Base-by-base conservation (phyloP, 805 yeast species). In the Starmerella floris region DNA sequence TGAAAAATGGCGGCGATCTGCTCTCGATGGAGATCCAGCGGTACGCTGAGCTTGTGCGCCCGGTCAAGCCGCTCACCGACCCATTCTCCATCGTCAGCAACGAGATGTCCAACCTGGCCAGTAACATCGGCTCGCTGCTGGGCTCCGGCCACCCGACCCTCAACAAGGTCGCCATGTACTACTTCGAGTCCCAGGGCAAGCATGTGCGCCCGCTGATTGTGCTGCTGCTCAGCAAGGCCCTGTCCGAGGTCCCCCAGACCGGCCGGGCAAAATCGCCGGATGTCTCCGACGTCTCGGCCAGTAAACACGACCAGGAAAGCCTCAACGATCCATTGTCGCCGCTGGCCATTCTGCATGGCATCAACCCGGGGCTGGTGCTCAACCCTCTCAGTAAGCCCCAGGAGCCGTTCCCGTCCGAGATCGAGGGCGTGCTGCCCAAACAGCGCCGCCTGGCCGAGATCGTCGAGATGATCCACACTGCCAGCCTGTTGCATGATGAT, bases 401-500 rank as follows among this genome's bases (percentile, higher is more conserved):
- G 70, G 79, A 74, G 49, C 67, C 74, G 30, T 66, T 79, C 41
- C 84, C 88, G 0, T 68, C 73, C 37, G 72, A 72, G 15, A 65
- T 73, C 43, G 74, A 74, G 53, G 95, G 95, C 1, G 83, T 91
- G 39, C 66, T 88, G 45, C 97, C 98, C 36, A 85, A 91, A 53
- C 98, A 91, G 64, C 71, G 97, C 51, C 72, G 98, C 45, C 69
- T 91, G 42, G 97, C 98, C 1, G 98, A 91, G 64, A 88, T 91
- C 55, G 95, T 88, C 9, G 98, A 91, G 63, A 83, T 91, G 94
- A 91, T 91, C 51, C 98, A 91, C 61, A 91, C 97, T 1, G 97
- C 98, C 3, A 81, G 94, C 11, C 65, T 91, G 50, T 70, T 91
- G 42, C 98, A 91, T 61, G 98, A 91, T 63, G 98, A 91, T 61